Percentiles rank a stretch among this genome's conserved stretches.
phyloP scores from a whole-genome alignment of 768 basidiomycete genomes.

The Lentinula edodes region DNA sequence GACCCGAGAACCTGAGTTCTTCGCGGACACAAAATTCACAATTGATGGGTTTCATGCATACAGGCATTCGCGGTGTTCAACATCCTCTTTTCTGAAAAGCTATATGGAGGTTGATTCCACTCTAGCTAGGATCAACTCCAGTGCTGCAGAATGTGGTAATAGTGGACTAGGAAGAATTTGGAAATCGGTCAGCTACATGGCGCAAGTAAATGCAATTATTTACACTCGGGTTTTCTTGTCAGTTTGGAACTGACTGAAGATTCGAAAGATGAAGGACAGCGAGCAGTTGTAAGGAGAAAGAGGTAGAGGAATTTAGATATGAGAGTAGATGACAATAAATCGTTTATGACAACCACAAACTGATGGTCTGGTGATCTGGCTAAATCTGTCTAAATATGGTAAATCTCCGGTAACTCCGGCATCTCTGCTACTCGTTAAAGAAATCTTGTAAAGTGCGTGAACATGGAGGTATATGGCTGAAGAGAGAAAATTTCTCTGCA shows the following conservation, averaged over 20 bases:
- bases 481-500: too few species aligned
- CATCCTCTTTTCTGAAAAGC: background rate
- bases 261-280: background rate
- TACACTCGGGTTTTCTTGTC: background rate
- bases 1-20: slow-evolving; percentile 13
- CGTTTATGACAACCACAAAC: too few species aligned
- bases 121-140: background rate
- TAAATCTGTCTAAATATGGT: too few species aligned
- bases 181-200: background rate
- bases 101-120: background rate
- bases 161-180: background rate
- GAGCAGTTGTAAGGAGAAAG: background rate
- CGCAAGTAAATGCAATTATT: background rate
- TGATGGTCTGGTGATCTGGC: too few species aligned
- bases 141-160: background rate
- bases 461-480: too few species aligned
- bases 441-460: too few species aligned
- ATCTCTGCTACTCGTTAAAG: too few species aligned
- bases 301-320: too few species aligned
- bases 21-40: slow-evolving; percentile 14
- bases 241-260: background rate
- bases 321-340: too few species aligned
- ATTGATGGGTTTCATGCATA: slow-evolving; percentile 15
- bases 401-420: too few species aligned
- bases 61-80: slow-evolving; percentile 6